Percentiles rank a stretch among this genome's conserved stretches.
Evolutionary conservation across 225 moss, liverwort and hornwort species (phyloP).

Genomic region (Sphagnum tenellum): DNA sequence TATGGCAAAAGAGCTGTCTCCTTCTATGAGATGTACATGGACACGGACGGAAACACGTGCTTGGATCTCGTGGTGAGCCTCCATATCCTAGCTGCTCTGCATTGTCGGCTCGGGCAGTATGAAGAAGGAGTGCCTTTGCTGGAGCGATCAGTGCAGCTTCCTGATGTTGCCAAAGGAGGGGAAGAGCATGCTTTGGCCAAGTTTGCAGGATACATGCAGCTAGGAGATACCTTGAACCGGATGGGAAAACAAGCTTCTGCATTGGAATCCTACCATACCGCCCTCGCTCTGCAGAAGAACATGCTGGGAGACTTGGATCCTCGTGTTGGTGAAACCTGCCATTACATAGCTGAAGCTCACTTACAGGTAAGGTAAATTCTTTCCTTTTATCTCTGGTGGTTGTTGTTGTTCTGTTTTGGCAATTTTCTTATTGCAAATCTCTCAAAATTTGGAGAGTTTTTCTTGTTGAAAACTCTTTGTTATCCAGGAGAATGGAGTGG

Average conservation of each 20-base stretch:
- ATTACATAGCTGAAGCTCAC: constrained; percentile 95
- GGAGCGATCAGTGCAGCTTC: constrained; percentile 69
- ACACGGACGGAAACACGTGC: constrained; percentile 58
- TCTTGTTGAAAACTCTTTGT: no score
- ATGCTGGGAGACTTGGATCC: constrained; percentile 87
- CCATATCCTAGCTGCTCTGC: constrained; percentile 84
- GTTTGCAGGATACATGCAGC: constrained; percentile 94
- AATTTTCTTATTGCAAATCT: no score
- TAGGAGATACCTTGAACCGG: constrained; percentile 82
- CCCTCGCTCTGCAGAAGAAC: constrained; percentile 74
- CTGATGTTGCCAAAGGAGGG: constrained; percentile 49
- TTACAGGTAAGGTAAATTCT: constrained; percentile 51
- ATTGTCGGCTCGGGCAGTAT: constrained; percentile 80
- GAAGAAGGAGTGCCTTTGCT: constrained; percentile 66
- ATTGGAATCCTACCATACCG: constrained; percentile 66
- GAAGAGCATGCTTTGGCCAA: constrained; percentile 84
- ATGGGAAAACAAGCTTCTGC: constrained; percentile 84
- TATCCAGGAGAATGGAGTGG: no score
- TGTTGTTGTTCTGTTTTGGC: not conserved
- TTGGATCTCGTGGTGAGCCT: constrained; percentile 89
- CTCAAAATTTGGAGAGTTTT: no score
- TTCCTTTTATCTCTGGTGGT: not conserved
- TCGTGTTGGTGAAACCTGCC: constrained; percentile 94
- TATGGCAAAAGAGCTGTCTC: constrained; percentile 74
- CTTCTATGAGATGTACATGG: constrained; percentile 56